phyloP scores from a whole-genome alignment of 352 stramenopile genomes.

The Phytophthora hybrid region DNA sequence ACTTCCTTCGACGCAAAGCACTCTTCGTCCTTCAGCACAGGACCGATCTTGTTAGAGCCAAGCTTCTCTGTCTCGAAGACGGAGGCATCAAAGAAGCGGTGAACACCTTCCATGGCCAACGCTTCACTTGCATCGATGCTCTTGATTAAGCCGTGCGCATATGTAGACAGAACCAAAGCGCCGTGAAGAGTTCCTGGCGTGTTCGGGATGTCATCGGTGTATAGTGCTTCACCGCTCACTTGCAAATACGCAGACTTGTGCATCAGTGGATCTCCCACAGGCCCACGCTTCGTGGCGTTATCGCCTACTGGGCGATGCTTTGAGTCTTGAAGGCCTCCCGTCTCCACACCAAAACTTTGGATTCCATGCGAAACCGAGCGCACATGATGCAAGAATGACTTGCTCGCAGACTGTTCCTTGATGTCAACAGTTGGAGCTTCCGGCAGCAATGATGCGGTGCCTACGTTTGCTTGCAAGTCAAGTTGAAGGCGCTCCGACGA shows the following conservation, averaged over 20 bases:
- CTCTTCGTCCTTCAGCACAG: slow-evolving; percentile 89
- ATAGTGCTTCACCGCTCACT: slow-evolving; percentile 95
- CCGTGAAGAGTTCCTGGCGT: slow-evolving; percentile 90
- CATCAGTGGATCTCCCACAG: slow-evolving; percentile 92
- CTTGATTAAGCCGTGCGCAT: slow-evolving; percentile 83
- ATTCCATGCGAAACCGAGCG: slow-evolving; percentile 62
- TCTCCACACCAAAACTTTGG: slow-evolving; percentile 68
- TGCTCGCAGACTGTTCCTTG: slow-evolving; percentile 55
- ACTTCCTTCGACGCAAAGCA: slow-evolving; percentile 83
- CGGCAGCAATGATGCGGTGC: slow-evolving; percentile 26
- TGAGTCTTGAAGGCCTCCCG: slow-evolving; percentile 69
- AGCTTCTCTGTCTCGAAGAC: slow-evolving; percentile 71
- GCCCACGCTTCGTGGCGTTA: slow-evolving; percentile 48
- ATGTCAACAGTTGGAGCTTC: slow-evolving; percentile 42
- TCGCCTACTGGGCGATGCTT: slow-evolving; percentile 63
- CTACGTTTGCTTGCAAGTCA: slow-evolving; percentile 34
- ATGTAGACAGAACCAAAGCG: slow-evolving; percentile 92
- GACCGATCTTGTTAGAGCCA: slow-evolving; percentile 83
- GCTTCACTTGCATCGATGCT: slow-evolving; percentile 88
- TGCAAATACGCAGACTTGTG: slow-evolving; percentile 95
- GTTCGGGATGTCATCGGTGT: slow-evolving; percentile 95
- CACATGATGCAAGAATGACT: slow-evolving; percentile 68
- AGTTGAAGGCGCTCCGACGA: slow-evolving; percentile 67
- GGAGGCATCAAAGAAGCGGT: slow-evolving; percentile 83
- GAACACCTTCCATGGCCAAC: slow-evolving; percentile 90